phyloP scores from a whole-genome alignment of 352 stramenopile genomes.

The Phytopythium sindhum region DNA sequence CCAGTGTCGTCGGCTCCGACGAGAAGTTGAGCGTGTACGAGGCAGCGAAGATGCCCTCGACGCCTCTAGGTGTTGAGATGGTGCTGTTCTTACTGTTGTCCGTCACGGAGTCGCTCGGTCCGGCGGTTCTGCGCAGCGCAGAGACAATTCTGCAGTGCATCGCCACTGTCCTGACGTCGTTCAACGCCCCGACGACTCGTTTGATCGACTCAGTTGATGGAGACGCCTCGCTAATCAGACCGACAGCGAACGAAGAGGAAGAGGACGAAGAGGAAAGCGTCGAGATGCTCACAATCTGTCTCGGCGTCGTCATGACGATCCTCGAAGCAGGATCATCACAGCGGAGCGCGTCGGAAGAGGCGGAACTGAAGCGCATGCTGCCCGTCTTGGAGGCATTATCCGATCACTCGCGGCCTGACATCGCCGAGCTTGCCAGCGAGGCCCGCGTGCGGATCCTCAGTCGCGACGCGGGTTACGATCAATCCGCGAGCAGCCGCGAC shows the following conservation, averaged over 20 bases:
- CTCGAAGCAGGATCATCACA: conserved; percentile 54
- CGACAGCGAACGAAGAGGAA: not conserved
- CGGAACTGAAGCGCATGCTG: conserved; percentile 53
- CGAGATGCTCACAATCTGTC: conserved; percentile 76
- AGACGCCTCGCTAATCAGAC: not conserved
- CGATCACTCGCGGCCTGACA: conserved; percentile 42
- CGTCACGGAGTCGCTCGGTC: conserved; percentile 70
- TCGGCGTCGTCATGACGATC: conserved; percentile 78
- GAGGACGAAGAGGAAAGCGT: conserved; percentile 44
- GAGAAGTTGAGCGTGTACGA: conserved; percentile 21
- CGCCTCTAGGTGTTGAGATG: conserved; percentile 43
- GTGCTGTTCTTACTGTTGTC: conserved; percentile 59
- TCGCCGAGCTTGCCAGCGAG: conserved; percentile 69
- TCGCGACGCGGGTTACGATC: conserved; percentile 15
- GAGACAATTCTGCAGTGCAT: conserved; percentile 66
- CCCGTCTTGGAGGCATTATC: conserved; percentile 63
- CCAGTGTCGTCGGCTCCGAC: not conserved
- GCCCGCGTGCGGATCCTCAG: conserved; percentile 64
- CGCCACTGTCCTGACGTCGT: conserved; percentile 65
- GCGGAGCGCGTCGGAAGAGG: conserved; percentile 52
- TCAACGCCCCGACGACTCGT: conserved; percentile 21
- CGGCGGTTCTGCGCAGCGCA: conserved; percentile 70
- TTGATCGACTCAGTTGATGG: conserved; percentile 23
- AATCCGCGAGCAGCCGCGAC: not conserved
- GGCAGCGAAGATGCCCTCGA: conserved; percentile 26